Evolutionary conservation across 306 rosid genomes (phyloP).

Genomic region (Corylus avellana): DNA sequence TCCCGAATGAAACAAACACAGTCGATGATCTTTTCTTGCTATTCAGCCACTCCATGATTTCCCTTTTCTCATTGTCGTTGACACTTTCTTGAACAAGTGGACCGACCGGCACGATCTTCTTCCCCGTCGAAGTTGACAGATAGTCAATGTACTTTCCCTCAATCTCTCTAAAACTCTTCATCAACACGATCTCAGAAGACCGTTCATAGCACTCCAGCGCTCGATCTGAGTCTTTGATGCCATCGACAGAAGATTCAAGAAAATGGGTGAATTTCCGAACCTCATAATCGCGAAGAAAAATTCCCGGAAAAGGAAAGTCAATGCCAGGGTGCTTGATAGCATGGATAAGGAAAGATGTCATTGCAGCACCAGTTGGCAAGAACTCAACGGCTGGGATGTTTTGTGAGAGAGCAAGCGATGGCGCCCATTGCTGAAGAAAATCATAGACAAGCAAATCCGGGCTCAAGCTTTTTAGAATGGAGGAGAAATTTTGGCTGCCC

Average conservation of each 20-base stretch:
- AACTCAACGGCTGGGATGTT: slow-evolving; percentile 28
- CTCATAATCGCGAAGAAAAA: background rate
- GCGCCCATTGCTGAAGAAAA: slow-evolving; percentile 38
- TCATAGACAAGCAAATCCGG: slow-evolving; percentile 38
- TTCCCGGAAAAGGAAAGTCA: slow-evolving; percentile 7
- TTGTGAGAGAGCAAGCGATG: slow-evolving; percentile 12
- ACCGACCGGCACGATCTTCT: slow-evolving; percentile 27
- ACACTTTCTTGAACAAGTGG: slow-evolving; percentile 20
- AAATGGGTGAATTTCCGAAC: background rate
- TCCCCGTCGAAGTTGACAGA: background rate
- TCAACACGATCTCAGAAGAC: slow-evolving; percentile 4
- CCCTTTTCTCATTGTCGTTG: background rate
- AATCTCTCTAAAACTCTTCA: slow-evolving; percentile 13
- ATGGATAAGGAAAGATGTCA: background rate
- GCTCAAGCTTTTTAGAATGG: slow-evolving; percentile 14
- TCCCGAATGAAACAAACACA: slow-evolving; percentile 33
- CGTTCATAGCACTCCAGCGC: background rate
- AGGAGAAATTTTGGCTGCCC: slow-evolving; percentile 22
- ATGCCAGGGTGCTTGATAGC: background rate
- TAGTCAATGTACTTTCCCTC: slow-evolving; percentile 30
- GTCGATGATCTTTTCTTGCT: slow-evolving; percentile 16
- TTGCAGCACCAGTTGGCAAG: background rate
- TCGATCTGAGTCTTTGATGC: background rate
- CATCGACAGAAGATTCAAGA: background rate
- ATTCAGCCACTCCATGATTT: slow-evolving; percentile 19